Evolutionary conservation across 257 asterid species (phyloP), one percentile per base, ranked within the genome.

Genomic region (Eucommia ulmoides): DNA sequence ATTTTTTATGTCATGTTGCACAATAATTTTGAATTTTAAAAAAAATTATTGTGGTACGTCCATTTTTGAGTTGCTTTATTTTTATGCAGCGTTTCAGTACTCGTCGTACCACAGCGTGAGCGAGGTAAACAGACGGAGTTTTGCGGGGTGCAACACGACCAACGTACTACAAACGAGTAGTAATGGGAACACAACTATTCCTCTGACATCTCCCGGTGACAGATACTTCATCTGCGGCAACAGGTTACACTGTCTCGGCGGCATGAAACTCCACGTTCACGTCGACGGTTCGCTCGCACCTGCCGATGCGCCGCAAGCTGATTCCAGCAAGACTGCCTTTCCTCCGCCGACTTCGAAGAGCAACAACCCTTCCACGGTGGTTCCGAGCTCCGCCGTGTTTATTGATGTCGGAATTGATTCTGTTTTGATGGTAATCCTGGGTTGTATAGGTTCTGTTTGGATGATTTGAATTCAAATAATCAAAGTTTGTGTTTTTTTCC

Each of bases 211-310:
- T 12, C 70, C 81, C 0, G 94, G 88, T 1, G 83, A 83, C 7
- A 73, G 77, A 56, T 83, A 65, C 55, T 83, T 78, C 18, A 56
- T 76, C 9, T 78, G 93, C 42, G 91, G 93, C 18, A 81, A 81
- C 41, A 74, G 71, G 64, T 24, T 87, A 61, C 82, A 83, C 53
- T 87, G 97, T 47, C 77, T 83, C 10, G 91, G 80, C 1, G 97
- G 97, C 44, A 74, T 81, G 97, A 87, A 87, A 25, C 79, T 87
- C 51, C 93, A 69, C 9, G 91, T 69, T 3, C 51, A 53, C 20
- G 82, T 81, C 1, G 56, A 47, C 1, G 58, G 25, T 0, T 50
- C 63, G 1, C 17, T 49, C 1, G 33, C 85, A 0, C 83, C 91
- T 0, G 50, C 53, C 0, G 24, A 55, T 12, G 71, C 83, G 0